These are phyloP conservation scores for Westerdykella ornata DNA, from an alignment of 2,329 filamentous ascomycete species.

Conservation along the genomic window DNA sequence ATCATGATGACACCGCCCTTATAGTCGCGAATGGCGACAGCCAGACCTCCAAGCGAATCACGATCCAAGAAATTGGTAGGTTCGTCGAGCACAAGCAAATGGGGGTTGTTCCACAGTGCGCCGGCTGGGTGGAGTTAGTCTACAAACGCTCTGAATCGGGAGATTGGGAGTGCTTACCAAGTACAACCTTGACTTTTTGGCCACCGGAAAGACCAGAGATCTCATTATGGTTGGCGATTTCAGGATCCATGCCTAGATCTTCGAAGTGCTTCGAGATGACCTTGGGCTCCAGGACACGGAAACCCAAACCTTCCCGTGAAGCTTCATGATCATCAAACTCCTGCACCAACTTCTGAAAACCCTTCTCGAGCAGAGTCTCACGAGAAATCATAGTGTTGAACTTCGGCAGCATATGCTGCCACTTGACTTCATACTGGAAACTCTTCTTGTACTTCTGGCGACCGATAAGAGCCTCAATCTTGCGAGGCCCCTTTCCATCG, in stretches of 20 bases:
- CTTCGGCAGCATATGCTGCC: conserved; percentile 82
- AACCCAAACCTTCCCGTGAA: conserved; percentile 95
- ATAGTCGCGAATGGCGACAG: conserved; percentile 97
- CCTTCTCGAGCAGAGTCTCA: conserved; percentile 77
- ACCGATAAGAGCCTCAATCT: conserved; percentile 84
- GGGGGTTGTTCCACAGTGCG: conserved; percentile 98
- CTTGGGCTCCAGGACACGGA: conserved; percentile 85
- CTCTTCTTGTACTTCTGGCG: conserved; percentile 99
- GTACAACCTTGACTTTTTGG: conserved; percentile 98
- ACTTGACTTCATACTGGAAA: conserved; percentile 98
- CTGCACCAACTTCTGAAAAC: conserved; percentile 89
- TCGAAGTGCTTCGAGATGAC: conserved; percentile 98
- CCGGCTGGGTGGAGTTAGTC: conserved; percentile 50
- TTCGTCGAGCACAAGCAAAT: conserved; percentile 94
- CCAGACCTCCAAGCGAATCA: conserved; percentile 90
- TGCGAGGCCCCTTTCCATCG: conserved; percentile 70
- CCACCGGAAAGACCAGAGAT: conserved; percentile 93
- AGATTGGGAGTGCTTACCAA: conserved; percentile 55
- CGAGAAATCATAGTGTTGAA: conserved; percentile 88
- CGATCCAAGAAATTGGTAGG: conserved; percentile 99
- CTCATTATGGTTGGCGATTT: conserved; percentile 98
- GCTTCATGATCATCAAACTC: conserved; percentile 99
- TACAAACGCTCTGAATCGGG: conserved; percentile 36
- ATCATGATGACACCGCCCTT: conserved; percentile 99
- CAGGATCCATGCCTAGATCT: conserved; percentile 88